These are phyloP conservation scores for Helenozyma rhizophorensis DNA, from an alignment of 805 yeast genomes.

Conservation along the genomic window DNA sequence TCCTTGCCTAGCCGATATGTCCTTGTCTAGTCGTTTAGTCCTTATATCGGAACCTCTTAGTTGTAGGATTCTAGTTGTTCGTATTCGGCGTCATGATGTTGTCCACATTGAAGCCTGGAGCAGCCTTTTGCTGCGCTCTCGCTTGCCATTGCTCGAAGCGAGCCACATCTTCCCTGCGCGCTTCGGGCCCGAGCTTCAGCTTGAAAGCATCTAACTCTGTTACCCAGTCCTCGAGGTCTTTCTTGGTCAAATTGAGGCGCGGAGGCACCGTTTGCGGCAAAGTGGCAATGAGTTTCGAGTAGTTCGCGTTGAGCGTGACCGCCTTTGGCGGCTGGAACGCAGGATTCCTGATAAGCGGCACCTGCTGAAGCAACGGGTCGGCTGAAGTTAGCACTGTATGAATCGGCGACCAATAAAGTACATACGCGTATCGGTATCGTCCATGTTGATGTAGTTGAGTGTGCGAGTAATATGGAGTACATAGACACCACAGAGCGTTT, in stretches of 20 bases:
- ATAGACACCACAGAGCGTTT: too few species aligned
- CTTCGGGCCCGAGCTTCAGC: conserved; percentile 3
- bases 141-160: conserved; percentile 27
- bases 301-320: conserved; percentile 48
- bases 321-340: conserved; percentile 51
- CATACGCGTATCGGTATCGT: conserved; percentile 19
- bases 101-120: conserved; percentile 37
- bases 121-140: conserved; percentile 29
- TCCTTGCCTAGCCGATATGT: too few species aligned
- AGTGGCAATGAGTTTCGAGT: conserved; percentile 33
- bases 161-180: conserved; percentile 11
- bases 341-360: conserved; percentile 54
- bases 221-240: conserved; percentile 27
- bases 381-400: conserved; percentile 20
- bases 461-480: not conserved
- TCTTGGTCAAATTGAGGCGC: conserved; percentile 22
- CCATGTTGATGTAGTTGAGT: conserved; percentile 6
- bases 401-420: not conserved
- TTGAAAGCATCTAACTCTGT: conserved; percentile 17
- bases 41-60: too few species aligned
- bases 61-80: too few species aligned
- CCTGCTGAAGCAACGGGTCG: conserved; percentile 46
- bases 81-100: conserved; percentile 26
- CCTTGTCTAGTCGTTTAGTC: too few species aligned
- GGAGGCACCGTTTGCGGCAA: conserved; percentile 36